Base-by-base conservation (phyloP, 805 yeast genomes). In the Saccharomycopsis schoenii region DNA sequence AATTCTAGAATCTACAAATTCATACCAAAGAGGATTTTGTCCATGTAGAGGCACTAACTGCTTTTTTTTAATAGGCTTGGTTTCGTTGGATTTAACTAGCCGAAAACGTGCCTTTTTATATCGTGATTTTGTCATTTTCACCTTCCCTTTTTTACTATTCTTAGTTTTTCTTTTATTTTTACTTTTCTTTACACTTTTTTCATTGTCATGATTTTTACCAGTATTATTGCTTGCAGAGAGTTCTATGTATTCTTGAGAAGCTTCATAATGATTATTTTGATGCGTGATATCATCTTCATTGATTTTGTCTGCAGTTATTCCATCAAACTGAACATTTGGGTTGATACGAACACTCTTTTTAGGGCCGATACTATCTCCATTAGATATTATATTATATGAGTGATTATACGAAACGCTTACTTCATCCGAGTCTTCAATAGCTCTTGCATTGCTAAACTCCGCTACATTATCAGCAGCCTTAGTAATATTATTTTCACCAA, bases 11-110 rank as follows among this genome's bases (percentile, higher is more conserved):
- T 63, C 65, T 4, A 63, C 55, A 25, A 24, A 56, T 2, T 60
- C 63, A 11, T 55, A 24, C 65, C 65, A 62, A 39, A 62, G 51
- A 17, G 64, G 58, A 41, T 43, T 47, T 19, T 60, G 57, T 1
- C 65, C 65, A 50, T 61, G 41, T 15, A 42, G 21, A 21, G 59
- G 55, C 3, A 57, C 61, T 8, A 58, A 24, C 40, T 57, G 41
- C 43, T 36, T 29, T 24, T 51, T 25, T 47, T 25, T 24, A 24
- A 37, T 12, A 8, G 39, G 41, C n/a, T 29, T 29, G 24, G 25
- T 19, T 1, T 52, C 24, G 17, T 34, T 11, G 15, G 41, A 52
- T 29, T 52, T 52, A 6, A 34, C 41, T 4, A 29, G 19, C 29
- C 21, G 52, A 47, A 47, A 47, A 47, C 12, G 29, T 4, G 29